Evolutionary conservation across 768 basidiomycete genomes (phyloP).

Genomic region (Leccinum fibrillosum): DNA sequence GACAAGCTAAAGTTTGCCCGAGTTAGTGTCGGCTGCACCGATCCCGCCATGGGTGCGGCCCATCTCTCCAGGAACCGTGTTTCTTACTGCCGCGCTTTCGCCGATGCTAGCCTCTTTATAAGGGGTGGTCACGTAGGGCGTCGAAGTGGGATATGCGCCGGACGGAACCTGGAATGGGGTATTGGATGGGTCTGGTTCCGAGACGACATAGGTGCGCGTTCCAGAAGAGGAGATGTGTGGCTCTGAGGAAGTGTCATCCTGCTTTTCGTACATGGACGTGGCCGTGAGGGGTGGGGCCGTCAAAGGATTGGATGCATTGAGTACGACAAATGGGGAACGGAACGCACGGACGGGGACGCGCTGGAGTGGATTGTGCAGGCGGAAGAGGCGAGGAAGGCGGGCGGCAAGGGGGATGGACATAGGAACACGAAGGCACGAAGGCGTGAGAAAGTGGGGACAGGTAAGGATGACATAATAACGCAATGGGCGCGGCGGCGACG

Average conservation of each 20-base stretch:
- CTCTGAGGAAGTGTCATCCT: conserved; percentile 50
- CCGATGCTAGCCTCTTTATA: conserved; percentile 44
- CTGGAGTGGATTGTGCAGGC: not conserved
- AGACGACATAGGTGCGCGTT: conserved; percentile 68
- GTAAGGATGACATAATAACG: conserved; percentile 26
- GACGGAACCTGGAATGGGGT: conserved; percentile 67
- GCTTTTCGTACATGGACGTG: conserved; percentile 55
- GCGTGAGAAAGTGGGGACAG: conserved; percentile 25
- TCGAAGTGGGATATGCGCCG: conserved; percentile 58
- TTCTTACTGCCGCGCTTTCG: conserved; percentile 45
- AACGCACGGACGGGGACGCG: conserved; percentile 43
- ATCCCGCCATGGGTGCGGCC: conserved; percentile 40
- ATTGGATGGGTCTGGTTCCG: conserved; percentile 62
- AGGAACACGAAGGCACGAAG: conserved; percentile 1
- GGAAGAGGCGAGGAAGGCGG: conserved; percentile 7
- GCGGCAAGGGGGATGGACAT: conserved; percentile 15
- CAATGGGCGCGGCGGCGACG: not conserved
- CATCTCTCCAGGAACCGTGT: conserved; percentile 45
- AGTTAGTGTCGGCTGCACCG: conserved; percentile 34
- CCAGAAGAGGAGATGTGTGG: conserved; percentile 43
- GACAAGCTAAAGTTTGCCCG: conserved; percentile 43
- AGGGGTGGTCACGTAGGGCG: conserved; percentile 43
- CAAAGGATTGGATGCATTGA: conserved; percentile 39
- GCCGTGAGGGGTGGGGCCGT: conserved; percentile 31
- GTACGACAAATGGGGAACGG: conserved; percentile 62